Evolutionary conservation across 2,329 filamentous ascomycete genomes (phyloP), one percentile per base, ranked within the genome.

Genomic region (Pseudovirgaria hyperparasitica): DNA sequence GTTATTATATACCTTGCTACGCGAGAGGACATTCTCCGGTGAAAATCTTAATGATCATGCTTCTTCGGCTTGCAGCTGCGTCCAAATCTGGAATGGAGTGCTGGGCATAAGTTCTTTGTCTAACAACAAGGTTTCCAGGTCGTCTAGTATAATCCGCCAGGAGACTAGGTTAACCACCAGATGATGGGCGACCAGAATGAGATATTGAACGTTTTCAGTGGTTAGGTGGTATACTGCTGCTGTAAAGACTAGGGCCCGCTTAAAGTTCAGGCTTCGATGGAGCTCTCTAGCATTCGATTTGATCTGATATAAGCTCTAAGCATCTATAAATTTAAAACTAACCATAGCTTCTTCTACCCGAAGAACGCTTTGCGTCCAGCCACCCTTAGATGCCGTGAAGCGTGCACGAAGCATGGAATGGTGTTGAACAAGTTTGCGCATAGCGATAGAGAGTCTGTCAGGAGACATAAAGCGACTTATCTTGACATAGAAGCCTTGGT

Each of bases 371-470:
- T 16, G 23, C 15, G 10, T 26, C 15, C 10, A 26, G 23, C 15
- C 10, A 26, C 15, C 23, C 12, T 26, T 16, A 15, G 23, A 15
- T 26, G 23, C 23, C 19, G 18, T 10, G 17, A 40, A 39, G 10
- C 38, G 31, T 5, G 39, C 36, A 3, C 39, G 36, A 16, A 42
- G 36, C 37, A 42, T 39, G 8, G 37, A 25, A 25, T 42, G 39
- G 9, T 36, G 28, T 15, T 35, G 27, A 6, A 42, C 22, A 6
- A 37, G 19, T n/a, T n/a, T n/a, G n/a, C n/a, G n/a, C n/a, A n/a
- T n/a, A n/a, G n/a, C n/a, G 5, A 46, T 28, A 4, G 39, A 25
- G 31, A 57, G 47, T 19, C 57, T 34, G 22, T 58, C 51, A 2
- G 51, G 43, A 2, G 46, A 48, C 16, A 58, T 22, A 2, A 58